These are phyloP conservation scores for Fusarium fracticaudum DNA, from an alignment of 2,329 filamentous ascomycete genomes.

Conservation along the genomic window DNA sequence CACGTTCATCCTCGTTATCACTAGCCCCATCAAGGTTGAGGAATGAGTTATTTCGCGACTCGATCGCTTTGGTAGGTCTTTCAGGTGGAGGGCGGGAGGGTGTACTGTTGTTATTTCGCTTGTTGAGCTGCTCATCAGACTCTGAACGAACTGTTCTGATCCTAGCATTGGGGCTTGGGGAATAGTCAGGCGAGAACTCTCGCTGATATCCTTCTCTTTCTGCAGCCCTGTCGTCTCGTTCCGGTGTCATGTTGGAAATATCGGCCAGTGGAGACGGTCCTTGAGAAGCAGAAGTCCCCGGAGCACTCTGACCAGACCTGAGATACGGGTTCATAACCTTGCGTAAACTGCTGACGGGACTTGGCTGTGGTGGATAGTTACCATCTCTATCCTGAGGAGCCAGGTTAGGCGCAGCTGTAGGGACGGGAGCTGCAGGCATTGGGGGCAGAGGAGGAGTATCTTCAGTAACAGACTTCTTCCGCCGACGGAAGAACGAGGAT, in stretches of 20 bases:
- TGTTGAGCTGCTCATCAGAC: constrained; percentile 44
- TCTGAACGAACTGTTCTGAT: constrained; percentile 70
- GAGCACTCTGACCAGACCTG: constrained; percentile 45
- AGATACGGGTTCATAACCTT: constrained; percentile 90
- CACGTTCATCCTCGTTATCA: constrained; percentile 55
- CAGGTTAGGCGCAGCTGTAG: constrained; percentile 49
- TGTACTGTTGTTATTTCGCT: constrained; percentile 47
- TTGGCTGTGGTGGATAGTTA: constrained; percentile 56
- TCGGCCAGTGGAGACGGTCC: constrained; percentile 40
- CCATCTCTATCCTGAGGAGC: constrained; percentile 45
- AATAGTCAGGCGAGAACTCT: constrained; percentile 80
- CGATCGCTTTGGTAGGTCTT: constrained; percentile 42
- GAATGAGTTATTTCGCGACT: constrained; percentile 58
- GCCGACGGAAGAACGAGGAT: constrained; percentile 91
- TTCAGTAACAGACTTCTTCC: constrained; percentile 89
- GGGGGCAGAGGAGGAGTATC: constrained; percentile 68
- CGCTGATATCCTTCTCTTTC: constrained; percentile 54
- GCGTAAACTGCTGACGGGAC: constrained; percentile 81
- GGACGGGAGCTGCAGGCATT: constrained; percentile 55
- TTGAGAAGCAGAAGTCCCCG: constrained; percentile 41
- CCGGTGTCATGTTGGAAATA: constrained; percentile 40
- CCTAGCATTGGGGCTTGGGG: constrained; percentile 75
- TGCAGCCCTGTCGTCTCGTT: constrained; percentile 4
- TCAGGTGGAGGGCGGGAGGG: constrained; percentile 49
- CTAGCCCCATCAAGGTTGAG: constrained; percentile 59